Evolutionary conservation across 129 eudicot species (phyloP), one percentile per base, ranked within the genome.

Genomic region (Flaveria ramosissima): DNA sequence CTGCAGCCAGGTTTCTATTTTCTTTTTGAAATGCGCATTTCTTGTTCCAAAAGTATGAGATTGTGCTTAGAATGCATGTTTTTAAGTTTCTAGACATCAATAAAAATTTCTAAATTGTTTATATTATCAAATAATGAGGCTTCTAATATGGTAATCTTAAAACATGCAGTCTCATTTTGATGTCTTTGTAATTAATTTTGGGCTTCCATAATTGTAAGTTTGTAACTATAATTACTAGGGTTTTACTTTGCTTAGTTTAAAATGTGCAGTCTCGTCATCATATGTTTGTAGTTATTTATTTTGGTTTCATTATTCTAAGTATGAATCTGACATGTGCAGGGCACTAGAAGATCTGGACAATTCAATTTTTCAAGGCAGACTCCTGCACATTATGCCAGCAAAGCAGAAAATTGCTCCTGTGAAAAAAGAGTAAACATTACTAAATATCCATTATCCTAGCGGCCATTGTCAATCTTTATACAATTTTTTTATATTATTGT

Each of bases 321-420:
- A 9, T 72, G 26, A 27, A 19, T 59, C 13, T 77, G 57, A 66
- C 60, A 36, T 69, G 56, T 82, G 36, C 86, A 95, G 99, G 92
- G 99, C 99, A 56, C 62, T 95, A 66, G 88, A 89, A 83, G 92
- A 89, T 80, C 75, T 89, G 81, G 97, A 91, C 76, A 84, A 86
- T 79, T 88, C 96, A 10, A 89, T 86, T 41, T 95, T 95, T 77
- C 99, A 95, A 87, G 97, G 99, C 42, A 88, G 99, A 85, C 76
- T 91, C 48, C 73, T 95, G 85, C 96, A 95, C 80, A 78, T 95
- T 62, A 86, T 89, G 94, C 96, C 94, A 79, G 94, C 99, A 71
- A 87, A 89, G 70, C 86, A 82, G 71, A 95, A 91, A 73, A 41
- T 36, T 73, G 5, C 79, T 74, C 66, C 85, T 77, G 74, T 78